phyloP scores from a whole-genome alignment of 495 filamentous ascomycete genomes.

The Penicillium arizonense region DNA sequence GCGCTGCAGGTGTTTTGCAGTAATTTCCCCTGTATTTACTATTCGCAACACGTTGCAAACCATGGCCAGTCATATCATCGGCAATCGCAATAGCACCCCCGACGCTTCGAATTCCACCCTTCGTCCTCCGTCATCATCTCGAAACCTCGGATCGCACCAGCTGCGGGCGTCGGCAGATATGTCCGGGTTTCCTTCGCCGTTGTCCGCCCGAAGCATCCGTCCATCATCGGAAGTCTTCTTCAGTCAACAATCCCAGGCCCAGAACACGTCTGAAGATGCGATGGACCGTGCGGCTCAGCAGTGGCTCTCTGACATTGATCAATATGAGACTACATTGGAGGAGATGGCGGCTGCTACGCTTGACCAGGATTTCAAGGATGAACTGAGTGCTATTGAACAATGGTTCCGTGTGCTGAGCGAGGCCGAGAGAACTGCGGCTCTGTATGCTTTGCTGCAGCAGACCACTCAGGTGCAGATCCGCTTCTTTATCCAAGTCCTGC shows the following conservation, averaged over 20 bases:
- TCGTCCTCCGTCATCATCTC: slow-evolving; percentile 83
- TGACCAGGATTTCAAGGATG: slow-evolving; percentile 99
- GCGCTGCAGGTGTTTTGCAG: slow-evolving; percentile 78
- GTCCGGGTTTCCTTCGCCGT: slow-evolving; percentile 78
- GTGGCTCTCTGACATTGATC: slow-evolving; percentile 98
- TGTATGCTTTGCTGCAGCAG: slow-evolving; percentile 95
- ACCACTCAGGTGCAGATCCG: slow-evolving; percentile 98
- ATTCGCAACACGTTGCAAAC: slow-evolving; percentile 39
- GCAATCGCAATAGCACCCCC: slow-evolving; percentile 96
- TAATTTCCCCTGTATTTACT: slow-evolving; percentile 45
- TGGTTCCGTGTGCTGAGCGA: slow-evolving; percentile 98
- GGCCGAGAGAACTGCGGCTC: slow-evolving; percentile 89
- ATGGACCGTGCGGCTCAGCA: slow-evolving; percentile 93
- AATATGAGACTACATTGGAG: slow-evolving; percentile 94
- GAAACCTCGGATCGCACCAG: slow-evolving; percentile 76
- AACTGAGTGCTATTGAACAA: slow-evolving; percentile 97
- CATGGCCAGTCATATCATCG: slow-evolving; percentile 63
- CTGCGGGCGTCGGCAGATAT: slow-evolving; percentile 96
- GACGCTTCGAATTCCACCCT: slow-evolving; percentile 84
- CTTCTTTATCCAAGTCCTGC: slow-evolving; percentile 97
- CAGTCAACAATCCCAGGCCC: slow-evolving; percentile 65
- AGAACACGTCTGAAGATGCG: slow-evolving; percentile 74
- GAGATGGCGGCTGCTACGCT: slow-evolving; percentile 98
- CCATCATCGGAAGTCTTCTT: slow-evolving; percentile 93
- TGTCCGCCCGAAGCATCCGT: slow-evolving; percentile 77